These are phyloP conservation scores for Brachypodium distachyon DNA, from an alignment of 202 grass and related monocot species.

Conservation along the genomic window DNA sequence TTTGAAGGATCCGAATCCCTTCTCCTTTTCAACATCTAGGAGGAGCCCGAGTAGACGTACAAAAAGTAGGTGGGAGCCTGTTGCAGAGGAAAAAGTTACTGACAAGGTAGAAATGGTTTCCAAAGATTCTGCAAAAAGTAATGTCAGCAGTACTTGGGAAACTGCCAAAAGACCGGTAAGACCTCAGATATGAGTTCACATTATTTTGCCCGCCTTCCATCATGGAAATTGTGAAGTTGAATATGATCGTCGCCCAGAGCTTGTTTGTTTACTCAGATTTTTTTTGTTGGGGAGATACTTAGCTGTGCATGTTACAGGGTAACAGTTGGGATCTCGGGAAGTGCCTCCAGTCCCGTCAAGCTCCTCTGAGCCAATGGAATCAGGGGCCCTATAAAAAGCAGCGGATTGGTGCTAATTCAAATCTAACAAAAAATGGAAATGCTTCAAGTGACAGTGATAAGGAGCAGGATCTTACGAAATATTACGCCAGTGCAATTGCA, in stretches of 20 bases:
- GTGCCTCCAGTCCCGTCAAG: slow-evolving; percentile 28
- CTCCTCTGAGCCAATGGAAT: slow-evolving; percentile 22
- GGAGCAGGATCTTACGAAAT: slow-evolving; percentile 58
- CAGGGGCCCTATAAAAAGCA: slow-evolving; percentile 38
- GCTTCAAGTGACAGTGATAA: slow-evolving; percentile 62
- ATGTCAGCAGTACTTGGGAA: slow-evolving; percentile 26
- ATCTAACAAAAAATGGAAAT: slow-evolving; percentile 39
- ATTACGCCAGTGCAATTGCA: slow-evolving; percentile 47
- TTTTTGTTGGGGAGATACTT: slow-evolving; percentile 2
- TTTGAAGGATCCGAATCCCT: slow-evolving; percentile 37
- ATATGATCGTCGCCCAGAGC: neutral
- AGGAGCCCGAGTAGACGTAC: slow-evolving; percentile 39
- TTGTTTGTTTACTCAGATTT: slow-evolving; percentile 7
- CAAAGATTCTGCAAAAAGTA: slow-evolving; percentile 21
- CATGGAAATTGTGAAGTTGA: neutral
- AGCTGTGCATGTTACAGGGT: slow-evolving; percentile 17
- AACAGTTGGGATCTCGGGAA: slow-evolving; percentile 36
- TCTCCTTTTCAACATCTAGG: slow-evolving; percentile 34
- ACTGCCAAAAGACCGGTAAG: slow-evolving; percentile 30
- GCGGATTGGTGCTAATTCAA: slow-evolving; percentile 24
- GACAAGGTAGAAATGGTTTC: slow-evolving; percentile 35
- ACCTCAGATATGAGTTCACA: neutral
- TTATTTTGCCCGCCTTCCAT: neutral
- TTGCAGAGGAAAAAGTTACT: slow-evolving; percentile 43
- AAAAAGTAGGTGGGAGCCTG: slow-evolving; percentile 91